These are phyloP conservation scores for Pseudogymnoascus sp. DNA, from an alignment of 2,329 filamentous ascomycete species.

Conservation along the genomic window DNA sequence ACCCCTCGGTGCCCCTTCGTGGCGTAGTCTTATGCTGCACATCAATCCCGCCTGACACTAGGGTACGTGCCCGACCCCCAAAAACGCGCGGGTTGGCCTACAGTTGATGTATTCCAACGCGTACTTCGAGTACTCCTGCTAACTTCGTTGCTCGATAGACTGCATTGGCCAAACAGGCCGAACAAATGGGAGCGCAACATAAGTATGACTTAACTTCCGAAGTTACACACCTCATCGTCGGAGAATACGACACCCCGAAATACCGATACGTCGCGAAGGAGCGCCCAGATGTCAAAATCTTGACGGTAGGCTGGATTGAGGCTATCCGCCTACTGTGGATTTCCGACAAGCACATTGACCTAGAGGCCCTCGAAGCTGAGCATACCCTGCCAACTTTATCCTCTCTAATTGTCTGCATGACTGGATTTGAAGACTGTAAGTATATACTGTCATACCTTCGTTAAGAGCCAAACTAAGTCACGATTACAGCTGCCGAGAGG, in stretches of 20 bases:
- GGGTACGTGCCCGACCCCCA: constrained; percentile 45
- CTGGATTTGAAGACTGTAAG: constrained; percentile 61
- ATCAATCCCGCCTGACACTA: constrained; percentile 67
- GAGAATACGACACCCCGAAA: constrained; percentile 81
- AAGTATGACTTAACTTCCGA: constrained; percentile 91
- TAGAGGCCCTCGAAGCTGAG: constrained; percentile 57
- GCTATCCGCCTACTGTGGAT: constrained; percentile 75
- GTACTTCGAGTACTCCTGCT: constrained; percentile 10
- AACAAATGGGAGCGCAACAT: constrained; percentile 78
- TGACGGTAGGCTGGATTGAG: constrained; percentile 77
- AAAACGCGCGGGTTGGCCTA: constrained; percentile 14
- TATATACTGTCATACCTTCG: constrained; percentile 31
- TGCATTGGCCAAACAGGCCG: constrained; percentile 53
- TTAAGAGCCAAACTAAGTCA: constrained; percentile 23
- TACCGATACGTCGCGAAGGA: constrained; percentile 92
- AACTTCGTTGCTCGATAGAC: constrained; percentile 27
- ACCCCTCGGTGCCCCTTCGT: constrained; percentile 48
- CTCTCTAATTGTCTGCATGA: constrained; percentile 56
- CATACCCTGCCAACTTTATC: constrained; percentile 58
- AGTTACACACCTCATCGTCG: constrained; percentile 89
- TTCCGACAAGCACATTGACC: constrained; percentile 64
- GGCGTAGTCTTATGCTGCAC: constrained; percentile 82
- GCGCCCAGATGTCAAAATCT: constrained; percentile 73
- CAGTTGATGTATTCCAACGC: constrained; percentile 28
- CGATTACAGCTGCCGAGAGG: constrained; percentile 49